Evolutionary conservation across 2,329 filamentous ascomycete genomes (phyloP), one percentile per base, ranked within the genome.

Genomic region (Canariomyces notabilis): DNA sequence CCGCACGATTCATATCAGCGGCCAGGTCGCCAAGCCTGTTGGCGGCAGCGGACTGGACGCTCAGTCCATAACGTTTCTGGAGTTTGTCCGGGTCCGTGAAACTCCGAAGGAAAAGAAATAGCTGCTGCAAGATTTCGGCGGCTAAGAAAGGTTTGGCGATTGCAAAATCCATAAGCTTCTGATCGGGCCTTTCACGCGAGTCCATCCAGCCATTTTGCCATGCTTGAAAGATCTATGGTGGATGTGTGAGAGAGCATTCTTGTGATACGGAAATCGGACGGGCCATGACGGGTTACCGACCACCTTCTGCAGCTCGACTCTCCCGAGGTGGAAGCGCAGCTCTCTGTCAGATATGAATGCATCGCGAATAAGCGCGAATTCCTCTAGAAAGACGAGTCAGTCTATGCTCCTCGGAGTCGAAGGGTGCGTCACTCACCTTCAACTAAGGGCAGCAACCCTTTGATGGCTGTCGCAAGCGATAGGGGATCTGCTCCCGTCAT

Each of bases 31-130:
- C 48, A 6, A 15, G 16, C 15, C 41, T 38, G 14, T 2, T 39
- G 20, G 12, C 12, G 22, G 18, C 16, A 37, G 21, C 7, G 20
- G 4, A 34, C 5, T 48, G 36, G 11, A 41, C 8, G 3, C 14
- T 15, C 4, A 50, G 14, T 4, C 48, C 48, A 29, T 44, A 50
- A 15, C 20, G 37, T 6, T 20, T 22, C 9, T 48, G 34, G 12
- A 50, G 44, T 18, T 42, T 44, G 4, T 48, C 44, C 12, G 41
- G 40, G 14, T 50, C 37, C 2, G 37, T 26, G 19, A 48, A n/a
- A 4, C 36, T 42, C 7, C 38, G 41, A 15, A 50, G 37, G n/a
- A 47, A 15, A 2, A 23, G n/a, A 6, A 48, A 19, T 3, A 50
- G 14, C 14, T 50, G 44, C 18, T 50, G 41, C 2, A 38, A 26